Percentiles rank a stretch among this genome's conserved stretches.
These are phyloP conservation scores for Hanseniaspora gamundiae DNA, from an alignment of 1,139 yeast genomes.

Conservation along the genomic window DNA sequence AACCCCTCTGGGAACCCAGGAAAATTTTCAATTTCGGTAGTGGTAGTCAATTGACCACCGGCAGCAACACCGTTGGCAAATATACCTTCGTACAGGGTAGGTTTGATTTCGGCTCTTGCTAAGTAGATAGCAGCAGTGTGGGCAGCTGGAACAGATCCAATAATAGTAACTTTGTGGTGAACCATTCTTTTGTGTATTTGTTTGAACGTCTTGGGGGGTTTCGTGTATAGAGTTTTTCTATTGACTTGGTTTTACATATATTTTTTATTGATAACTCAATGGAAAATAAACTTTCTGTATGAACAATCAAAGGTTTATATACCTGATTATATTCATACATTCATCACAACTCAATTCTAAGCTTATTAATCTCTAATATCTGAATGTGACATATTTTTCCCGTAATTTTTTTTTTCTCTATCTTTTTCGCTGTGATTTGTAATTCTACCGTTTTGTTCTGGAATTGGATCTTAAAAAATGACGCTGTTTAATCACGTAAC, in stretches of 20 bases:
- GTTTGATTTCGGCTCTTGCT: constrained; percentile 92
- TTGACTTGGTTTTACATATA: background rate
- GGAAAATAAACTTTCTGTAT: background rate
- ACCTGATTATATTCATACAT: too few species aligned
- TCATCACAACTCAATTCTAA: too few species aligned
- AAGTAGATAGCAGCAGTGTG: constrained; percentile 97
- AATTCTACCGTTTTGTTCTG: background rate
- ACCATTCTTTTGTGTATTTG: constrained; percentile 39
- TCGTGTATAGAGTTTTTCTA: too few species aligned
- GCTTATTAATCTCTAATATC: too few species aligned
- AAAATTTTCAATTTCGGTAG: constrained; percentile 94
- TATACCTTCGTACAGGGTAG: constrained; percentile 90
- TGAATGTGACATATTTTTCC: too few species aligned
- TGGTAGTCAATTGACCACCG: constrained; percentile 96
- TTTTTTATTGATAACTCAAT: background rate
- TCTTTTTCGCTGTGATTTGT: too few species aligned
- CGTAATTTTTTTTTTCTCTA: background rate
- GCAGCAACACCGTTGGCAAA: constrained; percentile 97
- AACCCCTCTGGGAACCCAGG: constrained; percentile 98
- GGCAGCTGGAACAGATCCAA: constrained; percentile 98
- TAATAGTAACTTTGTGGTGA: constrained; percentile 81
- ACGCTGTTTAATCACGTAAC: background rate
- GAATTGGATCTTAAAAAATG: background rate
- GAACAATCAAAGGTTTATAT: too few species aligned
- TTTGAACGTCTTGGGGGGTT: background rate